phyloP scores from a whole-genome alignment of 1,139 yeast species.

The Saccharomyces pastorianus region DNA sequence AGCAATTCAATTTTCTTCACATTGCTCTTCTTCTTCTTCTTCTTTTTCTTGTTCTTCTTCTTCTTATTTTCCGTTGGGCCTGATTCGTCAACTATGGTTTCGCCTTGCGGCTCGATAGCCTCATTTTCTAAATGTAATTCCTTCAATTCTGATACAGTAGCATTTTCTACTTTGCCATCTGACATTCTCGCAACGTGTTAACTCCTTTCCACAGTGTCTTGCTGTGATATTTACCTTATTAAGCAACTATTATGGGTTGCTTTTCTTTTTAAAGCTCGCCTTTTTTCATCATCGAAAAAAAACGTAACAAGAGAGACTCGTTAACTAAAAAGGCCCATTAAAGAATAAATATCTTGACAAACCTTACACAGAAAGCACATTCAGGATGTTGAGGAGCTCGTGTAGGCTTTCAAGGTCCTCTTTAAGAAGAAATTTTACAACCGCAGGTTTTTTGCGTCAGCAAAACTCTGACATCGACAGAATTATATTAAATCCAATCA shows the following conservation, averaged over 20 bases:
- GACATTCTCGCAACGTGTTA: background rate
- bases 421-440: background rate
- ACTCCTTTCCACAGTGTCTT: background rate
- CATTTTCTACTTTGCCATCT: background rate
- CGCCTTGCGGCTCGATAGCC: constrained; percentile 5
- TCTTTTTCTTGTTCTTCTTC: constrained; percentile 41
- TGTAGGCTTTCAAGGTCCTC: background rate
- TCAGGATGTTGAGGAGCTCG: background rate
- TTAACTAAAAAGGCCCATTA: background rate
- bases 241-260: background rate
- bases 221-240: background rate
- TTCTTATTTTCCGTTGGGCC: constrained; percentile 10
- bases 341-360: background rate
- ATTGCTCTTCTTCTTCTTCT: constrained; percentile 41
- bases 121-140: background rate
- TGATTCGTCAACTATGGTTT: constrained; percentile 5
- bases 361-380: background rate
- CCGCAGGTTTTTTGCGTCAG: background rate
- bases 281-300: background rate
- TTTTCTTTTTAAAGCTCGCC: background rate
- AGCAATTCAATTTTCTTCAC: constrained; percentile 56
- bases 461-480: constrained; percentile 8
- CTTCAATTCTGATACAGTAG: background rate
- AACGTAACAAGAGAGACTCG: background rate
- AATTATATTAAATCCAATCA: constrained; percentile 1